Evolutionary conservation across 169 alveolate species (phyloP).

Genomic region (Plasmodium relictum): DNA sequence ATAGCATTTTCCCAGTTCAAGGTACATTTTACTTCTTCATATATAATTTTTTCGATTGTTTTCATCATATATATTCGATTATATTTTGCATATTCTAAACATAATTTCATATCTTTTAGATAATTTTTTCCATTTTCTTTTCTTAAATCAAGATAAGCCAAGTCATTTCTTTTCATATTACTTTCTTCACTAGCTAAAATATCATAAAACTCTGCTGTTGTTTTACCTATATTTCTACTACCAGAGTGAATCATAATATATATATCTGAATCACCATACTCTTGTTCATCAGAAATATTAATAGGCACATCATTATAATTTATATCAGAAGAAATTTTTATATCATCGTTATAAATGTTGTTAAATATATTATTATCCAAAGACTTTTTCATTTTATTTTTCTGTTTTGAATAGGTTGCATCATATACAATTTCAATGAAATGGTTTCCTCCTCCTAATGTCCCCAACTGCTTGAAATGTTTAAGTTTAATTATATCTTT

Average conservation of each 20-base stretch:
- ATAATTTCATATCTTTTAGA: slow-evolving; percentile 82
- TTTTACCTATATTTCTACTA: slow-evolving; percentile 84
- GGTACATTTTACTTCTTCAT: slow-evolving; percentile 68
- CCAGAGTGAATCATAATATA: slow-evolving; percentile 87
- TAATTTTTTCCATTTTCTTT: slow-evolving; percentile 80
- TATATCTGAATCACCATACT: slow-evolving; percentile 51
- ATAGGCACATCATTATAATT: neutral
- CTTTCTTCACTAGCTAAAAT: slow-evolving; percentile 77
- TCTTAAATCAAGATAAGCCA: slow-evolving; percentile 71
- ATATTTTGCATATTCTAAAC: slow-evolving; percentile 81
- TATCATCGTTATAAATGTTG: neutral
- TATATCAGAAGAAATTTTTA: no score
- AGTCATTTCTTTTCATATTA: slow-evolving; percentile 65
- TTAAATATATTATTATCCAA: neutral
- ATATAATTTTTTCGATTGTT: slow-evolving; percentile 60
- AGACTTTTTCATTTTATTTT: neutral
- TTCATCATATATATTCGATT: slow-evolving; percentile 81
- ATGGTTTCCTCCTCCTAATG: slow-evolving; percentile 87
- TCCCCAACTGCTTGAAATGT: slow-evolving; percentile 83
- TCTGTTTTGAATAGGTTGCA: neutral
- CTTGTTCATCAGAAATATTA: neutral
- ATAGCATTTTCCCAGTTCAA: slow-evolving; percentile 67
- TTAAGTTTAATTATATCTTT: slow-evolving; percentile 52
- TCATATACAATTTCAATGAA: slow-evolving; percentile 84
- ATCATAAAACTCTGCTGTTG: slow-evolving; percentile 85